phyloP scores from a whole-genome alignment of 768 basidiomycete genomes.

The Asterophora parasitica region DNA sequence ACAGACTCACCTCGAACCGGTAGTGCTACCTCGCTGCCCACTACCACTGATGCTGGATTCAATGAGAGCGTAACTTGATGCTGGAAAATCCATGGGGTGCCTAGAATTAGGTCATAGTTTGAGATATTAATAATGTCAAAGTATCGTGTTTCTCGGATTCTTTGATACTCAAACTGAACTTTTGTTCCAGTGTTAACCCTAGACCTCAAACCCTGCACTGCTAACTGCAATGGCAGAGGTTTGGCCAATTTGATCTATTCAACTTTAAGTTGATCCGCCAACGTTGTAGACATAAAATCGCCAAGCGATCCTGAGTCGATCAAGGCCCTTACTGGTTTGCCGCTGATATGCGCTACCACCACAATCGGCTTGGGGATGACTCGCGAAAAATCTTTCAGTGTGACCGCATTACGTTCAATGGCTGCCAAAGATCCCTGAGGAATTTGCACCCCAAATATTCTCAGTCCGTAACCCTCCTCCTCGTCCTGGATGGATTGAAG shows the following conservation, averaged over 20 bases:
- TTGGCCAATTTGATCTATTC: constrained; percentile 18
- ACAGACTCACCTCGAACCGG: constrained; percentile 18
- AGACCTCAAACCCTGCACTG: constrained; percentile 33
- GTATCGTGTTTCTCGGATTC: constrained; percentile 22
- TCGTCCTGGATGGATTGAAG: too few relatives aligned
- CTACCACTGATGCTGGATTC: constrained; percentile 19
- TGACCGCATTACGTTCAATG: constrained; percentile 22
- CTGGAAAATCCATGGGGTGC: constrained; percentile 34
- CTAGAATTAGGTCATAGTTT: constrained; percentile 35
- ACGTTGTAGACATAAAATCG: constrained; percentile 33
- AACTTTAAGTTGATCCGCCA: constrained; percentile 32
- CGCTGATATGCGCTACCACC: constrained; percentile 27
- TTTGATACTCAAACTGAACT: constrained; percentile 29
- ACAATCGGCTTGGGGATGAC: constrained; percentile 29
- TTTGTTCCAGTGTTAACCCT: constrained; percentile 27
- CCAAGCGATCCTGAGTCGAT: constrained; percentile 33
- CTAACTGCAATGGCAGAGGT: constrained; percentile 33
- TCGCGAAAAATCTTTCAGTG: constrained; percentile 13
- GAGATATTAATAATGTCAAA: constrained; percentile 36
- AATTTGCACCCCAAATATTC: not conserved
- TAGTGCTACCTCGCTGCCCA: constrained; percentile 18
- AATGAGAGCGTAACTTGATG: constrained; percentile 22
- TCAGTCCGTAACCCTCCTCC: too few relatives aligned
- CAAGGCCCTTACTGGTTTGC: constrained; percentile 25
- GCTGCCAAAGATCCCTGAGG: not conserved